A percentile compares a stretch with the other conserved stretches of the same genome.
These are phyloP conservation scores for Solanum chacoense DNA, from an alignment of 305 asterid genomes.

Conservation along the genomic window DNA sequence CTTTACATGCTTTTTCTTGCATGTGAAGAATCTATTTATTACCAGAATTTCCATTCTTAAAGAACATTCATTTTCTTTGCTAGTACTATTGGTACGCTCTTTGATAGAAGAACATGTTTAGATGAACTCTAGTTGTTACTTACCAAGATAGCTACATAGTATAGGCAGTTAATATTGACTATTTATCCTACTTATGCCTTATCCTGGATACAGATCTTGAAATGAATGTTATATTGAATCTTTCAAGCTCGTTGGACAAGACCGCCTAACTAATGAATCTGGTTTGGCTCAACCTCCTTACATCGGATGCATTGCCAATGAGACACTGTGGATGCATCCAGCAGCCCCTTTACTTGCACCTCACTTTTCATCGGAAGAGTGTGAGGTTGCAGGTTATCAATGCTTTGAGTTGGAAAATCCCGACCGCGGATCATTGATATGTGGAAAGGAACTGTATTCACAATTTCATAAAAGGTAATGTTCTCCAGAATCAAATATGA, in stretches of 20 bases:
- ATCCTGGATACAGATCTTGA: not conserved
- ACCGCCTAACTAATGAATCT: conserved; percentile 23
- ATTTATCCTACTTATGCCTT: not conserved
- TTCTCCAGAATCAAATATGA: conserved; percentile 20
- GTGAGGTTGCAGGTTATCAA: conserved; percentile 26
- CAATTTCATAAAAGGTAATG: conserved; percentile 9
- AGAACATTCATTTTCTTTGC: not conserved
- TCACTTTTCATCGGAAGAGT: conserved; percentile 24
- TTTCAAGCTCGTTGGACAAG: conserved; percentile 5
- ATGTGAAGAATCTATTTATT: not conserved
- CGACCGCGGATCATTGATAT: conserved; percentile 11
- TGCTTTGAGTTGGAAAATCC: conserved; percentile 33
- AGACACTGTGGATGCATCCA: conserved; percentile 33
- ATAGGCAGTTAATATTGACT: not conserved
- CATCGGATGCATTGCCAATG: conserved; percentile 24
- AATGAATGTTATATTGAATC: not conserved
- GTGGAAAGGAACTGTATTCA: not conserved
- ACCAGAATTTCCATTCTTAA: not conserved
- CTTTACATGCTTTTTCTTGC: not conserved
- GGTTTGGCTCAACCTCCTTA: conserved; percentile 25
- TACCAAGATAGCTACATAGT: not conserved
- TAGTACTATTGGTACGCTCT: not conserved
- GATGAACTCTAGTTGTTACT: not conserved
- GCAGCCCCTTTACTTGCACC: conserved; percentile 31
- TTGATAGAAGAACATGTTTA: not conserved